These are phyloP conservation scores for Xylaria scruposa DNA, from an alignment of 495 filamentous ascomycete genomes.

Conservation along the genomic window DNA sequence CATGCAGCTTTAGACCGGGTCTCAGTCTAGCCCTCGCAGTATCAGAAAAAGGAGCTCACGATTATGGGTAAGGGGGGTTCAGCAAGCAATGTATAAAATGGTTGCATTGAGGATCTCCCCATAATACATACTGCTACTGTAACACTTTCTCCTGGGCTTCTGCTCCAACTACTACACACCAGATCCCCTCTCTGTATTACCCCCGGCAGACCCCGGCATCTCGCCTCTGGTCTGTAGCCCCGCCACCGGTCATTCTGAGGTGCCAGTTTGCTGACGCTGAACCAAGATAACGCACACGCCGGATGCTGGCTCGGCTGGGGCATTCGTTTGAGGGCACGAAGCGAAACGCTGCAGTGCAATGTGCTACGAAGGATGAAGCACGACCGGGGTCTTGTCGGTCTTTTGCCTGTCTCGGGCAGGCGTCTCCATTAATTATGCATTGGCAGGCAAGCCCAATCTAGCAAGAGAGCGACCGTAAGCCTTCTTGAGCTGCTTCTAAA, in stretches of 20 bases:
- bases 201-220: neutral
- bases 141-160: neutral
- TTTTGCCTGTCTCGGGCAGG: constrained; percentile 9
- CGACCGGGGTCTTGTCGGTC: neutral
- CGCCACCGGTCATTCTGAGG: neutral
- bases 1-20: constrained; percentile 15
- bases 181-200: neutral
- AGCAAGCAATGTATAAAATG: neutral
- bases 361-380: constrained; percentile 12
- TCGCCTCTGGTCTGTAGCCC: neutral
- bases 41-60: neutral
- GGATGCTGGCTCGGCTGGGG: neutral
- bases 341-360: constrained; percentile 6
- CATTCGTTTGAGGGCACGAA: neutral
- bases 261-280: neutral
- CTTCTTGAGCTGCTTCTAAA: constrained; percentile 12
- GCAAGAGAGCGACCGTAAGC: constrained; percentile 6
- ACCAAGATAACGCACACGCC: constrained; percentile 6
- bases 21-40: neutral
- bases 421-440: constrained; percentile 3
- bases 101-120: neutral
- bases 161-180: neutral
- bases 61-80: constrained; percentile 1
- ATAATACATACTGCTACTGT: neutral
- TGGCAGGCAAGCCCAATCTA: constrained; percentile 2